Evolutionary conservation across 1,284 basidiomycete species (phyloP).

Genomic region (Rhodotorula sp.): DNA sequence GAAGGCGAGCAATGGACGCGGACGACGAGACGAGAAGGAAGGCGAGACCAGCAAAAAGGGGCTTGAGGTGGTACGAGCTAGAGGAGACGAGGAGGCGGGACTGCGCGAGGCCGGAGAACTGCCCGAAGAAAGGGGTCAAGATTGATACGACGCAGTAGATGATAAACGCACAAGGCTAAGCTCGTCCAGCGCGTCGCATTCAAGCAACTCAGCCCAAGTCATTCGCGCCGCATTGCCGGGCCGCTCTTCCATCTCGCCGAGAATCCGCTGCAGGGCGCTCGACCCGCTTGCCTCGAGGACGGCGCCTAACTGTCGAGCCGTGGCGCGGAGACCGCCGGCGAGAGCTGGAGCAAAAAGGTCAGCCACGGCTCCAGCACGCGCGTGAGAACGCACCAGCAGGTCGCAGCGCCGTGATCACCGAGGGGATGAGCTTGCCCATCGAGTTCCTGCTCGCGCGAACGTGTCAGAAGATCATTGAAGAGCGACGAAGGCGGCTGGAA

Average conservation of each 20-base stretch:
- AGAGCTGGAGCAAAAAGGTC: background rate
- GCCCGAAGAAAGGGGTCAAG: accelerated
- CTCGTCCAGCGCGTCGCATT: too few relatives aligned
- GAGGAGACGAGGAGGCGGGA: conserved; percentile 33
- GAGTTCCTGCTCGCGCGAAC: conserved; percentile 22
- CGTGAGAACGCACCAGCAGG: background rate
- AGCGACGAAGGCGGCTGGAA: too few relatives aligned
- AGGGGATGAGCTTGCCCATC: conserved; percentile 41
- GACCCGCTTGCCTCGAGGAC: conserved; percentile 16
- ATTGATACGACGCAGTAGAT: accelerated
- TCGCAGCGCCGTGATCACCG: conserved; percentile 16
- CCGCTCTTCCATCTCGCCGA: background rate
- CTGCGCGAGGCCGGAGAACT: conserved; percentile 38
- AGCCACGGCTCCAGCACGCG: too few relatives aligned
- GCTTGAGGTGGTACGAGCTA: conserved; percentile 23
- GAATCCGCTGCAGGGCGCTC: background rate
- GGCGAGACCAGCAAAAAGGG: conserved; percentile 20
- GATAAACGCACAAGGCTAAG: background rate
- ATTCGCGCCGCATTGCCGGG: background rate
- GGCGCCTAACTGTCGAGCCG: conserved; percentile 11
- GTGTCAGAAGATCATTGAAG: background rate
- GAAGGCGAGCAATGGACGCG: background rate
- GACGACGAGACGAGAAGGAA: background rate
- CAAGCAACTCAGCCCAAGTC: background rate
- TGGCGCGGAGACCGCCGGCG: background rate